Evolutionary conservation across 2,329 filamentous ascomycete genomes (phyloP).

Genomic region (Xylariaceae sp.): DNA sequence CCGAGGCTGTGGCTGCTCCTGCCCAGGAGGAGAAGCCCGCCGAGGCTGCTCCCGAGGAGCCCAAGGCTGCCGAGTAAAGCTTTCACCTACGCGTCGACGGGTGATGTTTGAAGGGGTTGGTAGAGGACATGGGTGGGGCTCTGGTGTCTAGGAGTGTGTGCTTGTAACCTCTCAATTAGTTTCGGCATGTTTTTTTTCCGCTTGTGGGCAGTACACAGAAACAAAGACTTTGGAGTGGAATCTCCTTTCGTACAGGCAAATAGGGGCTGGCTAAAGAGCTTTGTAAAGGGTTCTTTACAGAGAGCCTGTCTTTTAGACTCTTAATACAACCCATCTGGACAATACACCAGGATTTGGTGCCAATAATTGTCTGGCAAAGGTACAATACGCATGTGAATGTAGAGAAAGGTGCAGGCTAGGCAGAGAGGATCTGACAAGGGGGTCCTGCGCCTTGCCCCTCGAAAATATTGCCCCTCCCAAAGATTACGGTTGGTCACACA

Average conservation of each 20-base stretch:
- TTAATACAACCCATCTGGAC: conserved; percentile 52
- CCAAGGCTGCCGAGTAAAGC: conserved; percentile 61
- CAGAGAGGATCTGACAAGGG: no score
- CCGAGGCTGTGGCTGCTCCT: conserved; percentile 48
- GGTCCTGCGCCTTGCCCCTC: no score
- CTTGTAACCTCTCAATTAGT: conserved; percentile 45
- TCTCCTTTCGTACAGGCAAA: conserved; percentile 30
- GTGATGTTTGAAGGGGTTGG: conserved; percentile 39
- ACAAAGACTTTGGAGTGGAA: conserved; percentile 31
- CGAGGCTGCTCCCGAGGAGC: conserved; percentile 55
- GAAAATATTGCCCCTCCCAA: no score
- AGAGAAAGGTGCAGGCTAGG: background rate
- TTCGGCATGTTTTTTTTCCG: conserved; percentile 45
- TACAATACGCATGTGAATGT: background rate
- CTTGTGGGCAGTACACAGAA: conserved; percentile 40
- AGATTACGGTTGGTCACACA: no score
- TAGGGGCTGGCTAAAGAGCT: conserved; percentile 40
- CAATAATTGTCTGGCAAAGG: background rate
- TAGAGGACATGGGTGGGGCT: conserved; percentile 44
- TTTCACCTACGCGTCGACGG: conserved; percentile 32
- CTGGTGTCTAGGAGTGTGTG: conserved; percentile 60
- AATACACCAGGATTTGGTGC: conserved; percentile 42
- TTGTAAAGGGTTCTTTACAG: conserved; percentile 41
- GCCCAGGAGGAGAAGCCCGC: conserved; percentile 54
- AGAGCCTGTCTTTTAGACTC: conserved; percentile 50